Base-by-base conservation (phyloP, 129 eudicot species). In the Chrysanthemum seticuspe region DNA sequence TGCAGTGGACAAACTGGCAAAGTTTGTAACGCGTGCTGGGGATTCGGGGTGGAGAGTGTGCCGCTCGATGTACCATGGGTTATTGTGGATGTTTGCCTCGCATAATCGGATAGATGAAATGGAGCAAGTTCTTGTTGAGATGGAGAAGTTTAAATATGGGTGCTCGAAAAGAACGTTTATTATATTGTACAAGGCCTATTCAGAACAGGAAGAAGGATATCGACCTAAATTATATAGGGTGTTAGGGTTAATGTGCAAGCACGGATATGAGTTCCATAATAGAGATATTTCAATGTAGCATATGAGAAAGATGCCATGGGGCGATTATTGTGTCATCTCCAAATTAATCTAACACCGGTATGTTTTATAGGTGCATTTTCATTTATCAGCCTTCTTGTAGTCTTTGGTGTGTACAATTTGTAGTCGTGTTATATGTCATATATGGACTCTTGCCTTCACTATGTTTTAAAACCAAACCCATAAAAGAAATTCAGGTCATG, bases 41-140 rank as follows among this genome's bases (percentile, higher is more conserved):
- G 18, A 8, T 76, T 93, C 86, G 1, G 96, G 94, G 25, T 94
- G 99, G 99, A 86, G 74, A 73, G 73, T 84, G 2, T 84, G 88
- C 50, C 82, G 96, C 36, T 82, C 88, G 47, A 60, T 88, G 29
- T 94, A 86, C 80, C 99, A 94, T 64, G 86, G 91, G 76, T 70
- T 81, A 70, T 74, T 94, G 97, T 77, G 81, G 73, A 73, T 88
- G 97, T 86, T 90, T 40, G 67, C 87, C 2, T 44, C 83, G 15
- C 79, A 90, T 13, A 83, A 73, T 40, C 96, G 97, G 25, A 62
- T 94, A 58, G 73, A 71, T 49, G 99, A 94, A 70, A 94, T 94
- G 99, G 99, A 94, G 77, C 80, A 70, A 49, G 97, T 90, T 58
- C 88, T 94, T 54, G 71, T 65, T 64, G 97, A 90, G 72, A 94